phyloP scores from a whole-genome alignment of 768 basidiomycete species.

The Mycena venus region DNA sequence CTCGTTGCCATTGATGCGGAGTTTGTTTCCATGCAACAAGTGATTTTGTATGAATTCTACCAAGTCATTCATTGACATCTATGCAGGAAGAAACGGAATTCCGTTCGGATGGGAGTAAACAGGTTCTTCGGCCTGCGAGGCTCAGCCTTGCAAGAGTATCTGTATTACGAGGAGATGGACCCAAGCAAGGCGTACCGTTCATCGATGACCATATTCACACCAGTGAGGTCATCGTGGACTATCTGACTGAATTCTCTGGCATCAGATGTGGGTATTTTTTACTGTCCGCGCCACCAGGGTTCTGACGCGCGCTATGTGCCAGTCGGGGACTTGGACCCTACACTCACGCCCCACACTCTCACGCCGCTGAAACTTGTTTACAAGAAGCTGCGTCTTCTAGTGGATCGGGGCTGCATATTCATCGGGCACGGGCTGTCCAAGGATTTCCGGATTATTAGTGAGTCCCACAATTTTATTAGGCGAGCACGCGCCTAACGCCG shows the following conservation, averaged over 20 bases:
- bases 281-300: background rate
- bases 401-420: slow-evolving; percentile 96
- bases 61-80: background rate
- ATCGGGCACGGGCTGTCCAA: slow-evolving; percentile 97
- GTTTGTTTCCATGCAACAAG: slow-evolving; percentile 97
- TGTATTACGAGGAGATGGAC: slow-evolving; percentile 89
- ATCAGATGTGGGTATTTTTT: slow-evolving; percentile 80
- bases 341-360: slow-evolving; percentile 85
- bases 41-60: slow-evolving; percentile 40
- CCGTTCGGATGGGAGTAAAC: slow-evolving; percentile 94
- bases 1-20: slow-evolving; percentile 97
- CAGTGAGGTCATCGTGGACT: slow-evolving; percentile 95
- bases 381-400: slow-evolving; percentile 94
- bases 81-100: slow-evolving; percentile 93
- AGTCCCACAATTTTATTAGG: slow-evolving; percentile 42
- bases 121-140: slow-evolving; percentile 90
- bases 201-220: slow-evolving; percentile 99
- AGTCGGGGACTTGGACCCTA: slow-evolving; percentile 95
- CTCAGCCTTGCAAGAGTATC: slow-evolving; percentile 96
- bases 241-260: slow-evolving; percentile 96
- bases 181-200: slow-evolving; percentile 87
- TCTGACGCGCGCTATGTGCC: slow-evolving; percentile 17
- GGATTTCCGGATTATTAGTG: slow-evolving; percentile 98
- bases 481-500: background rate
- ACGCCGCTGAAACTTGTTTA: slow-evolving; percentile 98